A percentile compares a stretch with the other conserved stretches of the same genome.
Conservation (phyloP, 192 early-diverging fungal genomes). For the Umbelopsis isabellina region DNA sequence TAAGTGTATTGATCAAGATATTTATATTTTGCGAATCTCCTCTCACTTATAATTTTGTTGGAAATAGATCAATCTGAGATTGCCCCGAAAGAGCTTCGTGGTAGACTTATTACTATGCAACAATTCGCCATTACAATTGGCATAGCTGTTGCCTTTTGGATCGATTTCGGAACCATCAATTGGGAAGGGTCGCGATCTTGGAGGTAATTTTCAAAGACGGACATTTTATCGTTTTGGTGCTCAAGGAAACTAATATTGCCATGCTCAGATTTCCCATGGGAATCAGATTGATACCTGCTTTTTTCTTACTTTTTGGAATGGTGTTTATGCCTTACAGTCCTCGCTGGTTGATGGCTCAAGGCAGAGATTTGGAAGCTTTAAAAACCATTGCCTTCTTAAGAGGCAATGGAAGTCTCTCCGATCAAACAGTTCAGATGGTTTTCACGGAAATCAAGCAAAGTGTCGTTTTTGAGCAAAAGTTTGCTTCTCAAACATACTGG, state of each 20-base stretch:
- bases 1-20: conserved; percentile 16
- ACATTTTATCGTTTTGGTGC: background rate
- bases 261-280: conserved; percentile 82
- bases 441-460: conserved; percentile 62
- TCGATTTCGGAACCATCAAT: conserved; percentile 29
- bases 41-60: too few species aligned
- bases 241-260: conserved; percentile 39
- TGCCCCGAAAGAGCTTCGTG: conserved; percentile 79
- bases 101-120: conserved; percentile 80
- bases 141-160: conserved; percentile 57
- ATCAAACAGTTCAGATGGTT: conserved; percentile 55
- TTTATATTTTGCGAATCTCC: background rate
- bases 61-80: conserved; percentile 72
- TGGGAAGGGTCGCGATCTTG: conserved; percentile 25
- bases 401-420: conserved; percentile 45
- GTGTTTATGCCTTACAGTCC: conserved; percentile 80
- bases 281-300: conserved; percentile 78
- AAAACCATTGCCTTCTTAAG: conserved; percentile 59
- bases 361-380: conserved; percentile 57
- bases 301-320: conserved; percentile 68
- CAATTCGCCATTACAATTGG: conserved; percentile 93
- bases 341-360: conserved; percentile 67
- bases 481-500: conserved; percentile 48
- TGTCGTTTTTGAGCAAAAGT: conserved; percentile 54
- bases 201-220: conserved; percentile 23